These are phyloP conservation scores for Globisporangium orthogonon DNA, from an alignment of 352 stramenopile species.

Conservation along the genomic window DNA sequence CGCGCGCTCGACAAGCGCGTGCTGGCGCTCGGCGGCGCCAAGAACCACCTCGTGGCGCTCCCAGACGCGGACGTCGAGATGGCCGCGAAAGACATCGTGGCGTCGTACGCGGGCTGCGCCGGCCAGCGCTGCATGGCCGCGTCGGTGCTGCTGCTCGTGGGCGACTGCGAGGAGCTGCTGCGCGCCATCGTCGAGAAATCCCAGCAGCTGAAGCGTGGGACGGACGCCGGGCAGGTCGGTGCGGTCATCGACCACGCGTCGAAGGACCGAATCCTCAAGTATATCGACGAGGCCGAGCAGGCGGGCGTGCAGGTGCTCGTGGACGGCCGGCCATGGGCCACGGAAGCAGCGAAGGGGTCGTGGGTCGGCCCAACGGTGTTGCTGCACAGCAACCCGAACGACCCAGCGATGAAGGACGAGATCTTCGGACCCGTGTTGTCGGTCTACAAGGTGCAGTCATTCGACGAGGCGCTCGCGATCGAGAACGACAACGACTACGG, in stretches of 20 bases:
- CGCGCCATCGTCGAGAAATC: slow-evolving; percentile 84
- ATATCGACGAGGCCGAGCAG: slow-evolving; percentile 90
- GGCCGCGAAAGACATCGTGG: slow-evolving; percentile 92
- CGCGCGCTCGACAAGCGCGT: slow-evolving; percentile 91
- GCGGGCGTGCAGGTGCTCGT: slow-evolving; percentile 87
- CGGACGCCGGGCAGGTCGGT: slow-evolving; percentile 89
- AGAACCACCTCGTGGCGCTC: slow-evolving; percentile 97
- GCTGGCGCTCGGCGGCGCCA: slow-evolving; percentile 93
- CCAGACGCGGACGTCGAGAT: slow-evolving; percentile 91
- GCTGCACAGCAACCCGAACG: slow-evolving; percentile 79
- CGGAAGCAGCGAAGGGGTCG: slow-evolving; percentile 30
- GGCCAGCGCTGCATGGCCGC: slow-evolving; percentile 97
- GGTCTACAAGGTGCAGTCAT: slow-evolving; percentile 74
- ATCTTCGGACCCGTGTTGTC: slow-evolving; percentile 98
- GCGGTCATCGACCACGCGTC: slow-evolving; percentile 92
- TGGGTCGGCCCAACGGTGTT: slow-evolving; percentile 96
- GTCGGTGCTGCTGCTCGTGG: slow-evolving; percentile 92
- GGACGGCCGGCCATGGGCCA: slow-evolving; percentile 85
- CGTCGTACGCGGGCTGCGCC: slow-evolving; percentile 93
- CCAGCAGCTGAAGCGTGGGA: slow-evolving; percentile 85
- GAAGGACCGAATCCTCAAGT: slow-evolving; percentile 90
- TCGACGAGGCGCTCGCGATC: slow-evolving; percentile 93
- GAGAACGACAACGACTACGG: slow-evolving; percentile 96
- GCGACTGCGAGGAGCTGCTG: slow-evolving; percentile 70
- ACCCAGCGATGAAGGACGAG: slow-evolving; percentile 92